Percentiles rank a stretch among this genome's conserved stretches.
These are phyloP conservation scores for Helotiales sp. DNA, from an alignment of 2,329 filamentous ascomycete genomes.

Conservation along the genomic window DNA sequence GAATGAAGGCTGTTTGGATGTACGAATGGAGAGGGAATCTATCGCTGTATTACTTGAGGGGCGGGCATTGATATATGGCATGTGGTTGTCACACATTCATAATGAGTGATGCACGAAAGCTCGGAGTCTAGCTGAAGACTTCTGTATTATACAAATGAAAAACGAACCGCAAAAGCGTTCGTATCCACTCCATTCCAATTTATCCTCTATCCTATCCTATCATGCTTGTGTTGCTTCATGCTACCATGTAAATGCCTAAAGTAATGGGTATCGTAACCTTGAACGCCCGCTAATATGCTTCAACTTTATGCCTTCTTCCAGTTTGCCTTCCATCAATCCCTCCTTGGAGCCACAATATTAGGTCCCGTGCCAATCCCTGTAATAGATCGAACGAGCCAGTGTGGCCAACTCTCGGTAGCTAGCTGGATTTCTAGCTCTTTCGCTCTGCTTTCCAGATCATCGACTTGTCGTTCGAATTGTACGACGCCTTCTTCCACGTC, in stretches of 20 bases:
- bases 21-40: neutral
- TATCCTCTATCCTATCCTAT: neutral
- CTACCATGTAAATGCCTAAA: conserved; percentile 27
- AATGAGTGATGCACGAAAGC: neutral
- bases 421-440: conserved; percentile 55
- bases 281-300: conserved; percentile 30
- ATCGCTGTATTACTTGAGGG: neutral
- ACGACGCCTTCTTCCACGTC: conserved; percentile 83
- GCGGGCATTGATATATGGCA: neutral
- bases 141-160: conserved; percentile 26
- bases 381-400: conserved; percentile 35
- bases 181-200: conserved; percentile 23
- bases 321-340: neutral
- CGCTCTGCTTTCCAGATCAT: conserved; percentile 66
- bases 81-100: neutral
- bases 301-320: conserved; percentile 7
- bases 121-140: neutral
- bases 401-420: conserved; percentile 34
- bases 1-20: neutral
- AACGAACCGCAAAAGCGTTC: conserved; percentile 20
- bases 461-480: conserved; percentile 78
- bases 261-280: conserved; percentile 28
- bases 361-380: conserved; percentile 36
- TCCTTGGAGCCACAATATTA: conserved; percentile 25
- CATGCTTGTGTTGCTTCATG: conserved; percentile 3